Conservation (phyloP, 2,329 filamentous ascomycete species). For the Aspergillus costaricaensis region DNA sequence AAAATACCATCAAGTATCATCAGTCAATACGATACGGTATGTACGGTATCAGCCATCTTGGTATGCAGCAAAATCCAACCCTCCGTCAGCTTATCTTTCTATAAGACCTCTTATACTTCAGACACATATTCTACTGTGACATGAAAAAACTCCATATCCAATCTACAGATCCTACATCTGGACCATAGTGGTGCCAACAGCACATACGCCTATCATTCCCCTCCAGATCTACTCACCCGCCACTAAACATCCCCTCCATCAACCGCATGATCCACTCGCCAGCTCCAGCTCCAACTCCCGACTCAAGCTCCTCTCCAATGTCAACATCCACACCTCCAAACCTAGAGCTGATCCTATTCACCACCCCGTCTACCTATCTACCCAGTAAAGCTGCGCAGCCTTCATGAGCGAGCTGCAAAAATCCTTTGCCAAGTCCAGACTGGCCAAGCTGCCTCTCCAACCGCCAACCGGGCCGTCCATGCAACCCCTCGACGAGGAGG, state of each 20-base stretch:
- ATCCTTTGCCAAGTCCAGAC: slow-evolving; percentile 74
- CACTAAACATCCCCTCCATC: not conserved
- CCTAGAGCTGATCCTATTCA: not conserved
- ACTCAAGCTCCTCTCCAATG: not conserved
- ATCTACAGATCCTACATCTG: not conserved
- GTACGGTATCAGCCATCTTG: too few relatives aligned
- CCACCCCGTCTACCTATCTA: not conserved
- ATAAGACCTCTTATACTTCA: not conserved
- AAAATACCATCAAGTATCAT: too few relatives aligned
- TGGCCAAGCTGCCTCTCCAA: slow-evolving; percentile 63
- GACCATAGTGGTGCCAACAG: not conserved
- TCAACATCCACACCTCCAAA: not conserved
- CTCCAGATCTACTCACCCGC: not conserved
- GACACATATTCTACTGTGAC: too few relatives aligned
- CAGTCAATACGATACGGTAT: too few relatives aligned
- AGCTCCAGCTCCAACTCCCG: not conserved
- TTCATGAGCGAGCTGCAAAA: slow-evolving; percentile 79
- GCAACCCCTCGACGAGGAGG: slow-evolving; percentile 33
- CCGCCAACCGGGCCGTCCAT: slow-evolving; percentile 47
- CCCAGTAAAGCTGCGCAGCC: not conserved
- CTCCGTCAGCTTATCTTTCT: too few relatives aligned
- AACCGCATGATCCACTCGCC: slow-evolving; percentile 5
- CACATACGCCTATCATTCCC: not conserved
- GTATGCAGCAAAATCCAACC: too few relatives aligned
- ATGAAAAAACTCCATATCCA: not conserved